Conservation (phyloP, 768 basidiomycete genomes). For the Boletus tylopilopsis region DNA sequence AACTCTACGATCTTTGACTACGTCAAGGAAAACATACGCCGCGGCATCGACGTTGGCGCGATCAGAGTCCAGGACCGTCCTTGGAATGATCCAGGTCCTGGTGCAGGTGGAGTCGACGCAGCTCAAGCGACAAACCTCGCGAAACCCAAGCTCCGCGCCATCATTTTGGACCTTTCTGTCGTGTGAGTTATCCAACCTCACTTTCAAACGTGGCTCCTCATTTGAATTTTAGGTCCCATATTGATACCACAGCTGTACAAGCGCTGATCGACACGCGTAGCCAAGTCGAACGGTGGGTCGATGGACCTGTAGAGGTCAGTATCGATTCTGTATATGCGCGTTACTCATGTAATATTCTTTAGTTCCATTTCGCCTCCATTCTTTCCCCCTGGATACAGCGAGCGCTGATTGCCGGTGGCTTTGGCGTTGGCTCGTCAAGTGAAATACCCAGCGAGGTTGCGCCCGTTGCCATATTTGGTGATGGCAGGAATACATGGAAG, state of each 20-base stretch:
- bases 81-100: slow-evolving; percentile 92
- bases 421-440: slow-evolving; percentile 62
- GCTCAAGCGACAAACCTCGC: slow-evolving; percentile 49
- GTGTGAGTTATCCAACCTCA: slow-evolving; percentile 43
- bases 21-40: slow-evolving; percentile 71
- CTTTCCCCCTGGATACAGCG: slow-evolving; percentile 93
- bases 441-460: slow-evolving; percentile 61
- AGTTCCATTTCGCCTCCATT: slow-evolving; percentile 94
- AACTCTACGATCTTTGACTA: slow-evolving; percentile 77
- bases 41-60: slow-evolving; percentile 69
- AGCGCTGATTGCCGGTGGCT: slow-evolving; percentile 84
- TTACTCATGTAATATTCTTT: slow-evolving; percentile 17
- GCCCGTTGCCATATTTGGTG: slow-evolving; percentile 64
- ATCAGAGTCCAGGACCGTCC: slow-evolving; percentile 70
- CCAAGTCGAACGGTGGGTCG: slow-evolving; percentile 86
- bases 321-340: neutral
- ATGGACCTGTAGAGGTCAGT: slow-evolving; percentile 66
- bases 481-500: slow-evolving; percentile 32
- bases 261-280: slow-evolving; percentile 84
- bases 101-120: slow-evolving; percentile 40
- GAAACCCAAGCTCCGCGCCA: slow-evolving; percentile 71
- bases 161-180: slow-evolving; percentile 90
- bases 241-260: slow-evolving; percentile 92
- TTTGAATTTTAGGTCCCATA: slow-evolving; percentile 54
- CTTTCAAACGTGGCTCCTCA: neutral